Base-by-base conservation (phyloP, 1,139 yeast species). In the Barnettozyma hawaiiensis region DNA sequence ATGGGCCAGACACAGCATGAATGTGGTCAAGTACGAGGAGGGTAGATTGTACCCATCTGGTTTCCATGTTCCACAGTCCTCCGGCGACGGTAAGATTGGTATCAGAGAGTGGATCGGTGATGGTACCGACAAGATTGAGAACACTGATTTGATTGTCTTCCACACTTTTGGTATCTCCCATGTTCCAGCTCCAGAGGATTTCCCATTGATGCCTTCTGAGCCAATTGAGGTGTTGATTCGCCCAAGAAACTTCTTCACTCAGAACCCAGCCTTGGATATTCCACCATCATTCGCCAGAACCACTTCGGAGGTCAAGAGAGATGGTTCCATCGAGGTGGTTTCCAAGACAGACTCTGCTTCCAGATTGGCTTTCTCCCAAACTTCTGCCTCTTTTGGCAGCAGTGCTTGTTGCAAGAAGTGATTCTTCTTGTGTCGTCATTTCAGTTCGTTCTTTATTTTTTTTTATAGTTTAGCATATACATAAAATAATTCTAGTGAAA, bases 121-220 rank as follows among this genome's bases (percentile, higher is more conserved):
- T 53, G 87, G 86, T 45, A 47, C 66, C 9, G 87, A 74, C 41
- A 62, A 63, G 18, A 67, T 83, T 57, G 85, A 80, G 55, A 74
- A 83, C 65, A 78, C 84, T 33, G 90, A 83, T 60, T 73, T 83
- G 50, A 71, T 83, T 40, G 66, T 80, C 55, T 85, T 80, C 78
- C 92, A 83, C 63, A 83, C 90, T 29, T 84, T 84, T 60, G 94
- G 94, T 58, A 76, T 84, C 52, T 81, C 92, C 35, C 95, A 84
- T 60, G 81, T 83, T 76, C 95, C 95, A 48, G 80, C 90, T 11
- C 92, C 94, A 48, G 94, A 84, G 68, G 95, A 84, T 65, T 85
- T 83, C 81, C 92, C 94, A 47, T 77, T 85, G 53, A 84, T 84
- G 94, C 94, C 94, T 40, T 82, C 89, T 32, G 95, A 84, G 66